Evolutionary conservation across 176 grass and related monocot genomes (phyloP), one percentile per base, ranked within the genome.

Genomic region (Cenchrus fungigraminus): DNA sequence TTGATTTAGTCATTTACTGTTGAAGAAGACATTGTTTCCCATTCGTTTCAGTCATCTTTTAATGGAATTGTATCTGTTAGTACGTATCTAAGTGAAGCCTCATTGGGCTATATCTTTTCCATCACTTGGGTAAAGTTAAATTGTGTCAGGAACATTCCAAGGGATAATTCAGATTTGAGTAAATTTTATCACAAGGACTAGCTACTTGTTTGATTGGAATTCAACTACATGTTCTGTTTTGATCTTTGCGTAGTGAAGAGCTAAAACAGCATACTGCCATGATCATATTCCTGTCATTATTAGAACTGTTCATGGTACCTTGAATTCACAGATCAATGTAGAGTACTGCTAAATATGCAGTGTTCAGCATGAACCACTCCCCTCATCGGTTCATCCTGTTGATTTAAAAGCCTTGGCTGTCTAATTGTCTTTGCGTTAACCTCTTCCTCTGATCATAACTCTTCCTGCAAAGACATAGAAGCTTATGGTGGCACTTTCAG

Each of bases 21-120:
- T 12, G 4, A 31, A 62, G 8, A 81, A 29, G 45, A 46, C 8
- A 46, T 46, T 9, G 45, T 46, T 58, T 85, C 32, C 62, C 5
- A 8, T 76, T 64, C 71, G 10, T 25, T 85, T 19, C 25, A 63
- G 71, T 70, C 37, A 14, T 85, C 67, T 25, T 76, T 76, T 50
- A 57, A 74, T 53, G 11, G 51, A 29, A n/a, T 20, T 8, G 19
- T 43, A 63, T 56, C 22, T 10, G 43, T 73, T 56, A 29, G 15
- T 11, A 2, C 58, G n/a, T 29, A 46, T 65, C 58, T 32, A 71
- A 71, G 25, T 50, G 34, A 66, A 47, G 0, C 4, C n/a, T 16
- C 28, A 47, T 67, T 17, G 78, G 37, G 47, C 15, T 14, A 34
- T 74, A 17, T 59, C 37, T 43, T 29, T 47, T 31, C 8, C 74